Percentiles rank a stretch among this genome's conserved stretches.
phyloP scores from a whole-genome alignment of 768 basidiomycete genomes.

The Boletus sp. region DNA sequence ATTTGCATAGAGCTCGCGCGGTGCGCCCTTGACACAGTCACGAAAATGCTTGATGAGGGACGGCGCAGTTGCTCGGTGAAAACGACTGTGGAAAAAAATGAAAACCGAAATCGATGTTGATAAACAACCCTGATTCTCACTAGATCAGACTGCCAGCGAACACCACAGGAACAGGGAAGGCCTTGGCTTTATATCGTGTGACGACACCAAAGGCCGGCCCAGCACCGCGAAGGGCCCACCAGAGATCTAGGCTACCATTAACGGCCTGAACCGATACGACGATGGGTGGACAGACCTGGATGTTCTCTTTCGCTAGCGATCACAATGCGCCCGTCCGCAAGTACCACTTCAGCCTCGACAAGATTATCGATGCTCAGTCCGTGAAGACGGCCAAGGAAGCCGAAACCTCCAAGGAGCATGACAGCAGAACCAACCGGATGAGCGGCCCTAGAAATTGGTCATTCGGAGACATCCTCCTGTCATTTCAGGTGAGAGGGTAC shows the following conservation, averaged over 20 bases:
- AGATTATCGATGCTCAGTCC: slow-evolving; percentile 89
- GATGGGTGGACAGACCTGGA: slow-evolving; percentile 47
- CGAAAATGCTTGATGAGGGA: slow-evolving; percentile 90
- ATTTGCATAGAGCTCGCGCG: slow-evolving; percentile 86
- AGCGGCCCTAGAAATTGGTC: slow-evolving; percentile 53
- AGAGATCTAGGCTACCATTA: slow-evolving; percentile 55
- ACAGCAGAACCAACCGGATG: slow-evolving; percentile 79
- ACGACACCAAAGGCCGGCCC: slow-evolving; percentile 82
- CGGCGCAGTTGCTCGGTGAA: slow-evolving; percentile 82
- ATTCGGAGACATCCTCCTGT: background rate
- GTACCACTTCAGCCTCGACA: slow-evolving; percentile 89
- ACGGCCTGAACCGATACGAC: background rate
- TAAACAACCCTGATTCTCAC: slow-evolving; percentile 43
- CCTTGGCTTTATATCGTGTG: slow-evolving; percentile 87
- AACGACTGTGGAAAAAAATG: slow-evolving; percentile 54
- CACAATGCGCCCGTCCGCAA: slow-evolving; percentile 86
- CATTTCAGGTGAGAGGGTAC: slow-evolving; percentile 25
- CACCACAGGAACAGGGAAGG: slow-evolving; percentile 85
- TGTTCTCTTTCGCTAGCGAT: slow-evolving; percentile 70
- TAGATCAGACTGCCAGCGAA: slow-evolving; percentile 93
- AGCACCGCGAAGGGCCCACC: slow-evolving; percentile 86
- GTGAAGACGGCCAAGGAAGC: slow-evolving; percentile 77
- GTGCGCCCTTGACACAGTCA: slow-evolving; percentile 88
- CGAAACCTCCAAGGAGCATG: slow-evolving; percentile 87
- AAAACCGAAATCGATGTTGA: slow-evolving; percentile 1